Percentiles rank a stretch among this genome's conserved stretches.
These are phyloP conservation scores for Dactylonectria estremocensis DNA, from an alignment of 2,329 filamentous ascomycete genomes.

Conservation along the genomic window DNA sequence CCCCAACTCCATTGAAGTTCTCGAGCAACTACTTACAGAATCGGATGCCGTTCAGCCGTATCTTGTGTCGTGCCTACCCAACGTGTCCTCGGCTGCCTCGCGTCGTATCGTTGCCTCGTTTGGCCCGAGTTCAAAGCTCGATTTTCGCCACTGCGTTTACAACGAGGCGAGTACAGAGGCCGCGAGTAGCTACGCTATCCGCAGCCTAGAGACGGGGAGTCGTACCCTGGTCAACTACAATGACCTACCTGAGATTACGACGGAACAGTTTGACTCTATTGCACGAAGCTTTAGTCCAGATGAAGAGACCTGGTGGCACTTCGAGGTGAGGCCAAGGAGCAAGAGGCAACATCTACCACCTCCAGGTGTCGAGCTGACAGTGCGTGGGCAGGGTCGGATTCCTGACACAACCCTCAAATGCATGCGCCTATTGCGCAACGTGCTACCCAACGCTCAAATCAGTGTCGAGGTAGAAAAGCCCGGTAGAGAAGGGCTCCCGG, in stretches of 20 bases:
- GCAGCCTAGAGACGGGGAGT: constrained; percentile 70
- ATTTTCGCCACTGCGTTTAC: constrained; percentile 72
- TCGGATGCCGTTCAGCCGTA: constrained; percentile 53
- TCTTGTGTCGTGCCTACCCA: constrained; percentile 70
- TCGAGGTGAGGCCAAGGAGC: constrained; percentile 68
- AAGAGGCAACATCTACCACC: constrained; percentile 6
- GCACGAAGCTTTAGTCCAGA: constrained; percentile 56
- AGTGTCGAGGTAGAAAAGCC: constrained; percentile 84
- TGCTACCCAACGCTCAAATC: constrained; percentile 63
- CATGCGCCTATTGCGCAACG: constrained; percentile 68
- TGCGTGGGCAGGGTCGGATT: constrained; percentile 69
- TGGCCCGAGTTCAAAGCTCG: constrained; percentile 57
- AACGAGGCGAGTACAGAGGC: constrained; percentile 68
- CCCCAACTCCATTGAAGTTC: constrained; percentile 79
- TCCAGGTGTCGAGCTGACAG: constrained; percentile 33
- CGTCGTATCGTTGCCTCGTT: constrained; percentile 70
- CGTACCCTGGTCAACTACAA: constrained; percentile 82
- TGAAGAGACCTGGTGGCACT: constrained; percentile 76
- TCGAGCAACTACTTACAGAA: constrained; percentile 72
- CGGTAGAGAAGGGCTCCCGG: constrained; percentile 69
- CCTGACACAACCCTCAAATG: constrained; percentile 73
- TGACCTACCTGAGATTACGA: constrained; percentile 77
- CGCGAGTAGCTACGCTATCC: constrained; percentile 79
- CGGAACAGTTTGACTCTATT: constrained; percentile 69
- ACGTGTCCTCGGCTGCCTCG: constrained; percentile 64